Base-by-base conservation (phyloP, 2,329 filamentous ascomycete genomes). In the Aspergillus unguis region DNA sequence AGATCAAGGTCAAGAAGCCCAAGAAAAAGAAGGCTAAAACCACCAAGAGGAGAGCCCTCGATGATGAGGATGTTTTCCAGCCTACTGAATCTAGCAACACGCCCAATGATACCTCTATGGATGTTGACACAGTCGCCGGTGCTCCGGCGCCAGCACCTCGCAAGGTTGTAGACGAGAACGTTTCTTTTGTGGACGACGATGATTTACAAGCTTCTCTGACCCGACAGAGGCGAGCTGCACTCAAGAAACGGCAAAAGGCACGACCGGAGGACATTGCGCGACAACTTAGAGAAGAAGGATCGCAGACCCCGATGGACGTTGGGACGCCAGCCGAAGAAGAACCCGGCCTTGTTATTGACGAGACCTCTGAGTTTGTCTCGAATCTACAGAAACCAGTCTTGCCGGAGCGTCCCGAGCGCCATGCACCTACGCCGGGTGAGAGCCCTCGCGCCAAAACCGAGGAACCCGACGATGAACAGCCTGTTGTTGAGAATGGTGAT, bases 331-430 rank as follows among this genome's bases (percentile, higher is more conserved):
- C 82, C 3, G 77, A 79, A 38, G 78, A 81, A 46, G 75, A 75
- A 32, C 77, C 77, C 2, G 92, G 91, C 1, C 77, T 99, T 1
- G 82, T 96, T n/a, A 92, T 99, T 52, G 92, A 96, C 55, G 94
- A 96, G 67, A 96, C 92, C 0, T 91, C 91, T 0, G 92, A 96
- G 63, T 99, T 99, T 63, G 88, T 99, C 29, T 87, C 91, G 27
- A 90, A 90, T 50, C 74, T 99, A 50, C 87, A 86, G 65, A 87
- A 86, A 53, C 83, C 86, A 10, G 80, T 75, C 2, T 71, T 79
- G 8, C 74, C 80, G 66, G 74, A 87, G 71, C 73, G 80, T 64
- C 80, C 71, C 28, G 63, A 66, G 64, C 65, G 64, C 56, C 67
- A 61, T 50, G 65, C 69, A 53, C 66, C 61, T 25, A 69, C 69